Evolutionary conservation across 2,329 filamentous ascomycete genomes (phyloP).

Genomic region (Fusarium tuaranense): DNA sequence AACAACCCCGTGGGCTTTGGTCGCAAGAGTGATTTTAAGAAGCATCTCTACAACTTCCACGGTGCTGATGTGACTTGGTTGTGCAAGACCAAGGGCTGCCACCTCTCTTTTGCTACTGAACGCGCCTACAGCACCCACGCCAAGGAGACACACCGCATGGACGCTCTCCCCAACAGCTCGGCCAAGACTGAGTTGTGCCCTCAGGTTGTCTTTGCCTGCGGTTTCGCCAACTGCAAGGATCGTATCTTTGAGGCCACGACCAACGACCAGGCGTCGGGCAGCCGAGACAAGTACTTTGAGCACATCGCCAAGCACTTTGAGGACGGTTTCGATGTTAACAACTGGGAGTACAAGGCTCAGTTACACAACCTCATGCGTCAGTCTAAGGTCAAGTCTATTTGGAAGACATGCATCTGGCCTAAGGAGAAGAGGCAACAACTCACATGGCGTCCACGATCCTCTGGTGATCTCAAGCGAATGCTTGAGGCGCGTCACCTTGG

Average conservation of each 20-base stretch:
- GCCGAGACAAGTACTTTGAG: slow-evolving; percentile 59
- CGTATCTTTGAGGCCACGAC: slow-evolving; percentile 55
- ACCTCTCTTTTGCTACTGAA: slow-evolving; percentile 59
- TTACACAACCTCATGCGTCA: slow-evolving; percentile 60
- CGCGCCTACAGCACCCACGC: slow-evolving; percentile 59
- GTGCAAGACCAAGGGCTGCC: slow-evolving; percentile 56
- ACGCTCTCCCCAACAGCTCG: slow-evolving; percentile 54
- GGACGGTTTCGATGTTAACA: slow-evolving; percentile 55
- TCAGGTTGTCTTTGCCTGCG: slow-evolving; percentile 59
- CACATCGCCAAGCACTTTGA: slow-evolving; percentile 61
- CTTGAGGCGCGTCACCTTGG: slow-evolving; percentile 58
- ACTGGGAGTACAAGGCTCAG: slow-evolving; percentile 58
- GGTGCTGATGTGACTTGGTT: slow-evolving; percentile 57
- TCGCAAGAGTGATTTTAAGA: slow-evolving; percentile 62
- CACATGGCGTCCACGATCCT: slow-evolving; percentile 55
- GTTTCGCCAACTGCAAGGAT: slow-evolving; percentile 57
- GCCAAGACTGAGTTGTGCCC: slow-evolving; percentile 56
- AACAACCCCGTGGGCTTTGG: slow-evolving; percentile 59
- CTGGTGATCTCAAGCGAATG: slow-evolving; percentile 58
- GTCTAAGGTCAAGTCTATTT: slow-evolving; percentile 56
- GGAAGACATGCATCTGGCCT: slow-evolving; percentile 60
- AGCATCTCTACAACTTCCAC: slow-evolving; percentile 62
- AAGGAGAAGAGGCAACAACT: slow-evolving; percentile 57
- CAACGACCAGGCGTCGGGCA: slow-evolving; percentile 51
- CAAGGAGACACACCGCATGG: slow-evolving; percentile 57